Conservation (phyloP, 2,329 filamentous ascomycete genomes). For the Corniculantispora saksenae region DNA sequence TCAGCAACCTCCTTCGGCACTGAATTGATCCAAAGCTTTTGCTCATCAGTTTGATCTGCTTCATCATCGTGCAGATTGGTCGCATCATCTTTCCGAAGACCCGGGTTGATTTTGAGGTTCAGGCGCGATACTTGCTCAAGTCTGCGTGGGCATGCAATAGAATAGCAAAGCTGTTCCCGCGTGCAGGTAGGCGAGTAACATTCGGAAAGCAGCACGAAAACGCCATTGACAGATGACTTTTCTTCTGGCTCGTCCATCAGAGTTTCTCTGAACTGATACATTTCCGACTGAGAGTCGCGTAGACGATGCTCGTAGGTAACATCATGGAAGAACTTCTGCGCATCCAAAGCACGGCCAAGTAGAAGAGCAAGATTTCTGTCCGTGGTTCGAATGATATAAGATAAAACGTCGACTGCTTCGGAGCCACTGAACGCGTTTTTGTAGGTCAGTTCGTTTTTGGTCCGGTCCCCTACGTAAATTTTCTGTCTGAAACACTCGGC, state of each 20-base stretch:
- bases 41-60: conserved; percentile 81
- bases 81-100: conserved; percentile 67
- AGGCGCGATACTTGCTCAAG: conserved; percentile 92
- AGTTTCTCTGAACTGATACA: conserved; percentile 95
- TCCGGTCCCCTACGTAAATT: conserved; percentile 81
- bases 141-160: conserved; percentile 90
- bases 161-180: conserved; percentile 92
- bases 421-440: conserved; percentile 95
- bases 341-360: conserved; percentile 87
- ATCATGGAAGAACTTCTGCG: conserved; percentile 99
- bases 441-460: conserved; percentile 96
- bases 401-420: conserved; percentile 92
- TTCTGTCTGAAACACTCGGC: conserved; percentile 90
- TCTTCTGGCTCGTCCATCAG: conserved; percentile 81
- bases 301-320: conserved; percentile 96
- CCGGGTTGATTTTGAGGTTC: conserved; percentile 90
- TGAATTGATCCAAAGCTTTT: conserved; percentile 99
- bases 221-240: conserved; percentile 78
- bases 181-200: conserved; percentile 98
- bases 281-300: conserved; percentile 88
- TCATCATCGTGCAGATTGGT: conserved; percentile 73
- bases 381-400: conserved; percentile 95
- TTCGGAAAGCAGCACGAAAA: conserved; percentile 93
- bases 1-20: conserved; percentile 94
- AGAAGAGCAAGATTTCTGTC: conserved; percentile 92